phyloP scores from a whole-genome alignment of 2,329 filamentous ascomycete genomes.

The Xylariaceae sp. region DNA sequence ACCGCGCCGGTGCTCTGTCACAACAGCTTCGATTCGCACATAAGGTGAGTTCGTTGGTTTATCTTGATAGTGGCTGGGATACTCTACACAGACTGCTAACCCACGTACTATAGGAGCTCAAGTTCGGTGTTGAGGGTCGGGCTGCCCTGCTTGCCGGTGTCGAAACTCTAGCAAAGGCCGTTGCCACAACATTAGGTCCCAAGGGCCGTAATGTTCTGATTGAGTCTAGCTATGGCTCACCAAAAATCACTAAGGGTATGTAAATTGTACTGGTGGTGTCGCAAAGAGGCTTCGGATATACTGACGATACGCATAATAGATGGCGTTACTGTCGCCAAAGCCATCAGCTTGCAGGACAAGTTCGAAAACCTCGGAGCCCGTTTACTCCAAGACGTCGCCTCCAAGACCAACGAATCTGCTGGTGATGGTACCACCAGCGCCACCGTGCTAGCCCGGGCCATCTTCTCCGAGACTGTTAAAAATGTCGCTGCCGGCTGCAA shows the following conservation, averaged over 20 bases:
- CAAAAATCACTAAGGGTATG: conserved; percentile 99
- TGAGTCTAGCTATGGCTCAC: conserved; percentile 97
- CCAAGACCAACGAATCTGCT: conserved; percentile 98
- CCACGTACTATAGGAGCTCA: conserved; percentile 75
- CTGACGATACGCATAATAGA: conserved; percentile 56
- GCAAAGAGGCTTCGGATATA: neutral
- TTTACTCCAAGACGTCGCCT: conserved; percentile 96
- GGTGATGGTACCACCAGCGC: conserved; percentile 99
- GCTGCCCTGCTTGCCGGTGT: conserved; percentile 90
- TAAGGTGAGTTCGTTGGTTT: conserved; percentile 70
- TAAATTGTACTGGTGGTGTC: conserved; percentile 10
- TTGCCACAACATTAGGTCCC: conserved; percentile 93
- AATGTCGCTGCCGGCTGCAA: conserved; percentile 99
- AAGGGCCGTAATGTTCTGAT: conserved; percentile 99
- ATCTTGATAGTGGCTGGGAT: neutral
- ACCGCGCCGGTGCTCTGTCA: conserved; percentile 70
- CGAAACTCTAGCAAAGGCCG: conserved; percentile 94
- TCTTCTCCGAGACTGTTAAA: conserved; percentile 99
- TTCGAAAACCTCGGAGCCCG: conserved; percentile 99
- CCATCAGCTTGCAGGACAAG: conserved; percentile 94
- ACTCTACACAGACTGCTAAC: conserved; percentile 11
- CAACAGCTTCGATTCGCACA: conserved; percentile 96
- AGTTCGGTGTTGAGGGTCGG: conserved; percentile 95
- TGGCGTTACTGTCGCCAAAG: conserved; percentile 88
- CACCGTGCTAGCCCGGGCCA: conserved; percentile 94